Base-by-base conservation (phyloP, 495 filamentous ascomycete species). In the Hypoxylon fragiforme region DNA sequence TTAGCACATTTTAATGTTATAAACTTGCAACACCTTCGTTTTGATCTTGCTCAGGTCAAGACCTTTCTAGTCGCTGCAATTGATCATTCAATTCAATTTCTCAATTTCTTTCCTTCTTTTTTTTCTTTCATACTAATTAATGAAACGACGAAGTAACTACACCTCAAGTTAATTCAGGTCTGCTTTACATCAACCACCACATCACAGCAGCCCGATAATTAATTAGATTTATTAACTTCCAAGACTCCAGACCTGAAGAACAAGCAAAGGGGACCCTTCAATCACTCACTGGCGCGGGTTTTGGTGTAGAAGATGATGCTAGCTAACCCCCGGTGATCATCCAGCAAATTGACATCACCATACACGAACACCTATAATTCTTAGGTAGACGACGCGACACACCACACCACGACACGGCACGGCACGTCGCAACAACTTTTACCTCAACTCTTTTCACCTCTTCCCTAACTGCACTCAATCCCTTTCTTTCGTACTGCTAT, bases 321-420 rank as follows among this genome's bases (percentile, higher is more conserved):
- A 39, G 37, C 32, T 58, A 50, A 20, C 42, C 43, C 34, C 47
- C 43, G 41, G 54, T 45, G 44, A 50, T 50, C 53, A 50, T 43
- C 34, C n/a, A 37, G 34, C 54, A 64, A n/a, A 67, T 64, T 67
- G 64, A 67, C 64, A 67, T 67, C 64, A 65, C 64, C 40, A 62
- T 53, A 49, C 50, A 62, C 62, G 41, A 51, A 39, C 18, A 28
- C n/a, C n/a, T n/a, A n/a, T n/a, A n/a, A n/a, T n/a, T n/a, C n/a
- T n/a, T n/a, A n/a, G n/a, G 9, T 4, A 28, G 9, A 28, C 24
- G 24, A 28, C 24, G 24, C 24, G 24, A 28, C n/a, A n/a, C n/a
- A n/a, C n/a, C n/a, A n/a, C n/a, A n/a, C 18, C 12, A 54, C 43
- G 43, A 50, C 46, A 41, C 54, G 43, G 50, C 38, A 50, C 14